Conservation (phyloP, 2,329 filamentous ascomycete species). For the Daldinia sp. region DNA sequence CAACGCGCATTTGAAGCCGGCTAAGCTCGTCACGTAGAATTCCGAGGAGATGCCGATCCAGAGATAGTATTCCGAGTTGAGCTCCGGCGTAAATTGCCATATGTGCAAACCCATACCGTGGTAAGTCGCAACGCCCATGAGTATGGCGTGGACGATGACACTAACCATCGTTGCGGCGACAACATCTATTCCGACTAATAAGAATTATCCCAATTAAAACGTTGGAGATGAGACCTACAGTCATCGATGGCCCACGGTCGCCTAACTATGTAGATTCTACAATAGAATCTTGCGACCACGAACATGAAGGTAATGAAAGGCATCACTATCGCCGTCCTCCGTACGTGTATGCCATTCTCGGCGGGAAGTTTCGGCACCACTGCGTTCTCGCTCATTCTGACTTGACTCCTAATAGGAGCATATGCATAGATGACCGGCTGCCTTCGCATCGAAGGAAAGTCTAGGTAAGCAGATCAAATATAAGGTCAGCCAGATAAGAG, state of each 20-base stretch:
- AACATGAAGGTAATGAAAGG: conserved; percentile 44
- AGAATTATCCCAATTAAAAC: conserved; percentile 11
- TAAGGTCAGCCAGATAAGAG: background rate
- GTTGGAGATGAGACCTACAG: conserved; percentile 36
- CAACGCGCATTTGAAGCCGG: conserved; percentile 45
- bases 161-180: conserved; percentile 42
- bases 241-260: conserved; percentile 39
- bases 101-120: conserved; percentile 46
- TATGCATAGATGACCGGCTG: background rate
- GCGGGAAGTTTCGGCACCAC: conserved; percentile 38
- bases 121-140: conserved; percentile 44
- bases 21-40: conserved; percentile 43
- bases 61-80: conserved; percentile 45
- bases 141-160: conserved; percentile 39
- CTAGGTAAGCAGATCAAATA: background rate
- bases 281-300: conserved; percentile 42
- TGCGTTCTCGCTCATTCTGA: conserved; percentile 28
- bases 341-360: conserved; percentile 44
- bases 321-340: conserved; percentile 42
- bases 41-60: conserved; percentile 46
- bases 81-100: conserved; percentile 44
- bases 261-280: conserved; percentile 36
- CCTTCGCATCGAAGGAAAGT: background rate
- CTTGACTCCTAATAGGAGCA: background rate
- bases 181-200: conserved; percentile 36